These are phyloP conservation scores for Kandelia obovata DNA, from an alignment of 345 rosid genomes.

Conservation along the genomic window DNA sequence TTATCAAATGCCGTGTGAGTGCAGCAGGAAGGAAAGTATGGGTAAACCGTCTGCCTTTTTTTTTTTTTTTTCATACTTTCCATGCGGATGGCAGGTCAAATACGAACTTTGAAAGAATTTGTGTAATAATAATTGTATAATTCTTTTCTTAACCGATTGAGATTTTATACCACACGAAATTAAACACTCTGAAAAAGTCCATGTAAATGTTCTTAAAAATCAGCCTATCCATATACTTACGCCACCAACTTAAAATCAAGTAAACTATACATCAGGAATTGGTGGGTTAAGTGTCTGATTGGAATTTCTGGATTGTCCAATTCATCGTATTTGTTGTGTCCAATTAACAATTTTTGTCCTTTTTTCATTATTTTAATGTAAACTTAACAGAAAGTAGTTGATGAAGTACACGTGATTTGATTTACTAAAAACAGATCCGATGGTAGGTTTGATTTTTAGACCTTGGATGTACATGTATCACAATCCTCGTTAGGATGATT, in stretches of 20 bases:
- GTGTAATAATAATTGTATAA: slow-evolving; percentile 11
- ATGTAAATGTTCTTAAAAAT: slow-evolving; percentile 24
- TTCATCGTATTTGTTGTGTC: neutral
- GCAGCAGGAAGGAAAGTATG: slow-evolving; percentile 45
- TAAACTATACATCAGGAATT: slow-evolving; percentile 18
- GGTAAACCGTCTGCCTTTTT: slow-evolving; percentile 36
- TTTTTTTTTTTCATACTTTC: slow-evolving; percentile 20
- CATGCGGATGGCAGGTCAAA: slow-evolving; percentile 55
- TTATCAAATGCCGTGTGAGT: slow-evolving; percentile 41
- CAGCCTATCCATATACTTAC: slow-evolving; percentile 25
- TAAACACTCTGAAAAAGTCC: slow-evolving; percentile 33
- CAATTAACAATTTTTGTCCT: neutral
- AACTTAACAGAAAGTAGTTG: slow-evolving; percentile 10
- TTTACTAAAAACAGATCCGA: neutral
- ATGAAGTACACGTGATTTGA: slow-evolving; percentile 12
- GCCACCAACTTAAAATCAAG: slow-evolving; percentile 4
- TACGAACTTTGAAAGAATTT: slow-evolving; percentile 32
- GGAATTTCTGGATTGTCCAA: slow-evolving; percentile 24
- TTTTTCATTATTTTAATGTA: neutral
- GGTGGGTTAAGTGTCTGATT: slow-evolving; percentile 28
- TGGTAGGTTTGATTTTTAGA: slow-evolving; percentile 3
- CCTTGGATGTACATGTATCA: neutral
- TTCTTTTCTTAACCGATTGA: slow-evolving; percentile 45
- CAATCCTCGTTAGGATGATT: too few relatives aligned
- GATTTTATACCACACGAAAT: slow-evolving; percentile 54